These are phyloP conservation scores for Leccinum fallax DNA, from an alignment of 1,284 basidiomycete genomes.

Conservation along the genomic window DNA sequence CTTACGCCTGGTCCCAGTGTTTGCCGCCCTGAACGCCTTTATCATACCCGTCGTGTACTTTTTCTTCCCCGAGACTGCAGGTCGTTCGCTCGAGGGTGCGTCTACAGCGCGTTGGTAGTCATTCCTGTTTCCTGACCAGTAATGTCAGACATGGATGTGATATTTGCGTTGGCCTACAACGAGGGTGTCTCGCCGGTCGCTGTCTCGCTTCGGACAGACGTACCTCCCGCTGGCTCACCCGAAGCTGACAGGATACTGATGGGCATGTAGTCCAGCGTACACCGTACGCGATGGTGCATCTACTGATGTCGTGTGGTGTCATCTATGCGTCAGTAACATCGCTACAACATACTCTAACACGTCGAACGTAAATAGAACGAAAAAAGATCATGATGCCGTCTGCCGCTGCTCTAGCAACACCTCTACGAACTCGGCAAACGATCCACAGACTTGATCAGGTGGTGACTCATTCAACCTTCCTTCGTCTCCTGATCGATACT, in stretches of 20 bases:
- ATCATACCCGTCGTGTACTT: slow-evolving; percentile 63
- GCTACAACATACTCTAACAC: no score
- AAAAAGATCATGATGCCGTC: background rate
- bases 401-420: background rate
- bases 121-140: slow-evolving; percentile 1
- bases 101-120: background rate
- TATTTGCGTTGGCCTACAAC: slow-evolving; percentile 61
- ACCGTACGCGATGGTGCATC: background rate
- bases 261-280: slow-evolving; percentile 33
- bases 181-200: slow-evolving; percentile 58
- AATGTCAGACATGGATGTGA: slow-evolving; percentile 59
- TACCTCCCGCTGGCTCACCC: slow-evolving; percentile 54
- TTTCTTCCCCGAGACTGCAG: slow-evolving; percentile 72
- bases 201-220: slow-evolving; percentile 57
- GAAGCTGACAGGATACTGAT: slow-evolving; percentile 54
- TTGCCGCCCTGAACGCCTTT: slow-evolving; percentile 54
- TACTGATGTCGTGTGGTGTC: background rate
- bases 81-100: slow-evolving; percentile 59
- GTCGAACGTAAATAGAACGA: background rate
- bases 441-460: slow-evolving; percentile 55
- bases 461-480: slow-evolving; percentile 36
- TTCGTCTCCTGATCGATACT: slow-evolving; percentile 64
- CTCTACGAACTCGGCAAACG: slow-evolving; percentile 54
- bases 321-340: background rate
- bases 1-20: slow-evolving; percentile 42